Evolutionary conservation across 2,329 filamentous ascomycete genomes (phyloP), one percentile per base, ranked within the genome.

Genomic region (Chrysosporium keratinophilum): DNA sequence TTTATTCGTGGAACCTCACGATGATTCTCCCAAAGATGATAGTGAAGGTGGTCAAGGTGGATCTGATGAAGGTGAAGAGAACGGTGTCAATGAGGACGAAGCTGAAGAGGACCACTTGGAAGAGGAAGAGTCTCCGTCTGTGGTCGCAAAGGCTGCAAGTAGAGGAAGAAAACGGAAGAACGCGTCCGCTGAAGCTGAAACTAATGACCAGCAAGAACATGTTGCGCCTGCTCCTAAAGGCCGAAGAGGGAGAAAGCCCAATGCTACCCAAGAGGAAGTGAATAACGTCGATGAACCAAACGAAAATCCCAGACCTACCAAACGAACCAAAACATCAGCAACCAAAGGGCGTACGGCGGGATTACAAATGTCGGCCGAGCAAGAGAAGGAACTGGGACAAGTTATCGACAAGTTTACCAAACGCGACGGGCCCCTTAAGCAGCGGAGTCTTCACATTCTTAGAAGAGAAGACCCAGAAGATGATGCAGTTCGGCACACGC

Each of bases 401-500:
- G 66, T 73, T 17, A 68, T 74, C 15, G 70, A 73, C 52, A 70
- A 71, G 44, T 69, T 74, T 42, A 67, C 67, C 53, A 71, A 68
- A 43, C 66, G 71, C 49, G 67, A 67, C 12, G 69, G 70, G 11
- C 76, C 76, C 17, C 66, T 72, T 46, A 76, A 73, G 51, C 71
- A 71, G 42, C 71, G 72, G 55, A 75, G 75, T 43, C 64, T 77
- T 2, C 73, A 75, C 57, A 76, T 78, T 47, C 67, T 78, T 45
- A 74, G 75, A 56, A 71, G 74, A 44, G 76, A 78, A 61, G 72
- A 69, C 11, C 74, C 76, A n/a, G 67, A 72, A 1, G 76, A 82
- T 51, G 74, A 71, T 23, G 73, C 79, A 57, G 75, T 75, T 31
- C 78, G 76, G 43, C 87, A 84, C 49, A 79, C 78, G n/a, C 83